Base-by-base conservation (phyloP, 331 rosid genomes). In the Malus hybrid region DNA sequence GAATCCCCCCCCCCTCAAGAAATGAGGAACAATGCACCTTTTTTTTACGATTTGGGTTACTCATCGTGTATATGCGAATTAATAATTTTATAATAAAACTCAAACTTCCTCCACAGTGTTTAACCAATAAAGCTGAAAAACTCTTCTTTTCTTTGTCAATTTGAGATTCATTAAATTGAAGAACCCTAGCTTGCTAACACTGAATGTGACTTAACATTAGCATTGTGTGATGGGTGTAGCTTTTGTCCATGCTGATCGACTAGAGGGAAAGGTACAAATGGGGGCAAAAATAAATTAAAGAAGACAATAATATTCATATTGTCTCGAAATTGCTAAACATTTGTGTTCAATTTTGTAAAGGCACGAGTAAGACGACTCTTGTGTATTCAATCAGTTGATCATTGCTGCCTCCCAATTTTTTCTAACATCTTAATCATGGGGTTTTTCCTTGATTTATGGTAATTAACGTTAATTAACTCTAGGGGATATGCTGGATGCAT, bases 311-410 rank as follows among this genome's bases (percentile, higher is more conserved):
- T 7, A 69, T 59, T 87, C 81, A 63, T 66, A 52, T 73, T 82
- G 90, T 83, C 70, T 64, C 55, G 39, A 66, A 72, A 85, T 82
- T 68, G 72, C 82, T 70, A 63, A 82, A 86, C 90, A 83, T 78
- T 39, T 56, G 67, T 79, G 85, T 50, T 84, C 71, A 27, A 27
- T 61, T 61, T 10, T 6, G 6, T 61, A 1, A 73, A 76, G 88
- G 87, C 80, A 80, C 84, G 91, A 74, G 80, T 75, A 57, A 78
- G 81, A 87, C 84, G 73, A 68, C 73, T 78, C 74, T 19, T 39
- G 52, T 75, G 31, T 36, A 77, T 82, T 83, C 87, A 78, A 77
- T 31, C 52, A 9, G 61, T 75, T 88, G 82, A 76, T 80, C 66
- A 80, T 77, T 46, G 73, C 61, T 79, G 55, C 78, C 15, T 68